These are phyloP conservation scores for Mycena rebaudengoi DNA, from an alignment of 768 basidiomycete genomes.

Conservation along the genomic window DNA sequence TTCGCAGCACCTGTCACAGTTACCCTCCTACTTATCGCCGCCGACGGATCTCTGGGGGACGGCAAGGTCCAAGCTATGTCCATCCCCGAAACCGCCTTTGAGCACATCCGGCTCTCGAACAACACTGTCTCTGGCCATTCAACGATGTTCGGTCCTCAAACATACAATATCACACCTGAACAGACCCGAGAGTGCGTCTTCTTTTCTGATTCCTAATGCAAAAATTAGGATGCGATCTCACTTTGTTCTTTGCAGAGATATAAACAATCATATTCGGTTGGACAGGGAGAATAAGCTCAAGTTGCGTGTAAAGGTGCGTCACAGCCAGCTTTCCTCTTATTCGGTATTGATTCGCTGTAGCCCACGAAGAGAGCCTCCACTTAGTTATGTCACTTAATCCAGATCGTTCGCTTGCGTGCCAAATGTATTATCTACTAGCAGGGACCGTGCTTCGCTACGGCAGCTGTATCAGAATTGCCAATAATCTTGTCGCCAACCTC, in stretches of 20 bases:
- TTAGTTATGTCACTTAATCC: no score
- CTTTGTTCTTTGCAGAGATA: not conserved
- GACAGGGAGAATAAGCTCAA: not conserved
- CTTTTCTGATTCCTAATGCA: no score
- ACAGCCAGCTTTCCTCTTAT: not conserved
- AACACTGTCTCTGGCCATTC: not conserved
- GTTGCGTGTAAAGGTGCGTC: not conserved
- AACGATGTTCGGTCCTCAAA: not conserved
- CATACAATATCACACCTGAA: not conserved
- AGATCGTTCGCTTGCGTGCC: no score
- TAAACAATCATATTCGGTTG: not conserved
- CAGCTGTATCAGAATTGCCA: no score
- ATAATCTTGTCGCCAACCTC: no score
- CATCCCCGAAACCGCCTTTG: not conserved
- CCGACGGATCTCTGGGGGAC: not conserved
- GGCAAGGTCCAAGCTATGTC: not conserved
- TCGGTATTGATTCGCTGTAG: not conserved
- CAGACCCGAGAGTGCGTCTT: not conserved
- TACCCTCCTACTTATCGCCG: not conserved
- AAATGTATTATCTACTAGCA: no score
- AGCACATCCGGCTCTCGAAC: not conserved
- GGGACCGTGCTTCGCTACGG: no score
- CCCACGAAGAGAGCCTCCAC: no score
- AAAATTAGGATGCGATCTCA: no score
- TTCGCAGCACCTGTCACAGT: not conserved